Conservation (phyloP, 2,329 filamentous ascomycete genomes). For the Colletotrichum sp. region DNA sequence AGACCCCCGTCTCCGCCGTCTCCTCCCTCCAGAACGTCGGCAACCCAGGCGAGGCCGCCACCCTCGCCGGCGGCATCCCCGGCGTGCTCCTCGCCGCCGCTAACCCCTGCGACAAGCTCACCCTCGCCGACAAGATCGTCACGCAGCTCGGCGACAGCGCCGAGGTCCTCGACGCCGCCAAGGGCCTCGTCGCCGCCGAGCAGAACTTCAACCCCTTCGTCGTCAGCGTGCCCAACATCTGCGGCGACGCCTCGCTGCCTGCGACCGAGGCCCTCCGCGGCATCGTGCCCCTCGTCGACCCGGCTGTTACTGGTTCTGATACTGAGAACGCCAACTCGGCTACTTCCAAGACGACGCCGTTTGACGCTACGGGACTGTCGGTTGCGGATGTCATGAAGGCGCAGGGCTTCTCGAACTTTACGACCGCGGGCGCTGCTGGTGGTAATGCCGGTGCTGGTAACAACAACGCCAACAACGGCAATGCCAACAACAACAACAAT, state of each 20-base stretch:
- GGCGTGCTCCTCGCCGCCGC: constrained; percentile 67
- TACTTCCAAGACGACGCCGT: constrained; percentile 55
- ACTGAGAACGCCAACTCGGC: constrained; percentile 65
- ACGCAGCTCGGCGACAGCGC: constrained; percentile 62
- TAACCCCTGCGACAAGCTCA: constrained; percentile 71
- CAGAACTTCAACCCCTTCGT: constrained; percentile 77
- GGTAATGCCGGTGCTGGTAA: background rate
- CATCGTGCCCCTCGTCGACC: constrained; percentile 72
- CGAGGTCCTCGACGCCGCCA: constrained; percentile 66
- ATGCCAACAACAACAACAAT: background rate
- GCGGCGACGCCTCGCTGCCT: constrained; percentile 67
- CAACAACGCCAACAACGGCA: background rate
- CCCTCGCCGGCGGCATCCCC: constrained; percentile 67
- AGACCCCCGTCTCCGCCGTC: constrained; percentile 61
- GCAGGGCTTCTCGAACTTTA: constrained; percentile 69
- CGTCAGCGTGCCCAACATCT: constrained; percentile 65
- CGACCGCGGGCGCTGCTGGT: constrained; percentile 41
- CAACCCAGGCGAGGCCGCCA: constrained; percentile 63
- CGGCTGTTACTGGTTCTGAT: constrained; percentile 61
- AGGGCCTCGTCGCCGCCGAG: constrained; percentile 69
- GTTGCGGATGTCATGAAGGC: constrained; percentile 68
- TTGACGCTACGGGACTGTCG: constrained; percentile 65
- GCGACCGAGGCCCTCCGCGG: constrained; percentile 66
- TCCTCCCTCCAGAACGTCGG: constrained; percentile 59
- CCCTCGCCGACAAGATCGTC: constrained; percentile 69